Base-by-base conservation (phyloP, 2,329 filamentous ascomycete species). In the Fusarium solani-melongenae region DNA sequence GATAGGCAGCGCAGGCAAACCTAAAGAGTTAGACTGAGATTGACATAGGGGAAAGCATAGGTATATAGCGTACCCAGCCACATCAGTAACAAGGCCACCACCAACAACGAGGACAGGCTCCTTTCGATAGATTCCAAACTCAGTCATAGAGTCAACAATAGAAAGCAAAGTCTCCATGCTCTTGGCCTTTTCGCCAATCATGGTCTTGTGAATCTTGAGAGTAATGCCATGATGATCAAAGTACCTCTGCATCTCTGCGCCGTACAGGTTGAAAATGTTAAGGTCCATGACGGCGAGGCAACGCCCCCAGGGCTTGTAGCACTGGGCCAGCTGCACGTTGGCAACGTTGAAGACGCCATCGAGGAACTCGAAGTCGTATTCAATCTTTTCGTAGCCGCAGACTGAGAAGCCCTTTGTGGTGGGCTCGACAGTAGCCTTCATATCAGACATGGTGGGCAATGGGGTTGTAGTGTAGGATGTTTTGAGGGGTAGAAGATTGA, bases 151-250 rank as follows among this genome's bases (percentile, higher is more conserved):
- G 79, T 93, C 91, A 62, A 92, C 91, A 75, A 94, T 93, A 74
- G 86, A 89, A 60, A 93, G 81, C 67, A 93, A 86, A 0, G 91
- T 93, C 31, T 92, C 89, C 77, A 94, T 91, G 1, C 89, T 91
- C 86, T 94, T 94, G 46, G 91, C 91, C 82, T 93, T 93, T 80
- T 94, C 92, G 14, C 92, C 92, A 79, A 94, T 93, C 84, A 91
- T 92, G 68, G 91, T 93, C 85, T 92, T 90, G 82, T 93, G 91
- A 56, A 93, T 87, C 74, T 88, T 89, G 62, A 93, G 84, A 24
- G 88, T 83, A 53, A 93, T 85, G 20, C 86, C 85, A 80, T 93
- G 85, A 77, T 92, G 88, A 61, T 90, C 84, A 78, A 93, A 93
- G 82, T 94, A 94, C 60, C 83, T 81, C 80, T 92, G 86, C 84